Evolutionary conservation across 2,329 filamentous ascomycete species (phyloP).

Genomic region (Monosporascus cannonballus): DNA sequence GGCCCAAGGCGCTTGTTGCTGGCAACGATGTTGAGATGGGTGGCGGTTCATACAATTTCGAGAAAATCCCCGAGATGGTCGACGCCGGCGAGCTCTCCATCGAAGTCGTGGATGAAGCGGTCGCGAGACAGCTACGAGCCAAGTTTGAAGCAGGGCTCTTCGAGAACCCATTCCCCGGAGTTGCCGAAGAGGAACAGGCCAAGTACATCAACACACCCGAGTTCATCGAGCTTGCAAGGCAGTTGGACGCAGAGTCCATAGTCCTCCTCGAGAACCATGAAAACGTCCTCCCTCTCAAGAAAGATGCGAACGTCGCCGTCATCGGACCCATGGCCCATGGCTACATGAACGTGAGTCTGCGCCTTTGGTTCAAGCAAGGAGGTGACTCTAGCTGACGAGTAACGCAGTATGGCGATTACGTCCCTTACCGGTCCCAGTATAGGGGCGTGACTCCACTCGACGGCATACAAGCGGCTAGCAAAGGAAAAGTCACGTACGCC

Average conservation of each 20-base stretch:
- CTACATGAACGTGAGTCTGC: slow-evolving; percentile 55
- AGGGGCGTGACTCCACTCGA: slow-evolving; percentile 64
- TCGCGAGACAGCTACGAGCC: slow-evolving; percentile 56
- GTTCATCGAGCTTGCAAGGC: slow-evolving; percentile 50
- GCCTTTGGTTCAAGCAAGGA: slow-evolving; percentile 11
- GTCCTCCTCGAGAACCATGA: slow-evolving; percentile 55
- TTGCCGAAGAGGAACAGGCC: slow-evolving; percentile 46
- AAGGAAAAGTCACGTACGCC: slow-evolving; percentile 57
- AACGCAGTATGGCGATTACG: slow-evolving; percentile 63
- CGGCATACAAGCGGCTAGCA: slow-evolving; percentile 56
- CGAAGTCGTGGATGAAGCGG: slow-evolving; percentile 57
- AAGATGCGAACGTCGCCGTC: slow-evolving; percentile 62
- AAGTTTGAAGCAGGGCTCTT: slow-evolving; percentile 69
- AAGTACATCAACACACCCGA: slow-evolving; percentile 57
- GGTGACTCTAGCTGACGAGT: slow-evolving; percentile 15
- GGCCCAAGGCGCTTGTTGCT: slow-evolving; percentile 50
- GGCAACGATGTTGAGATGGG: slow-evolving; percentile 75
- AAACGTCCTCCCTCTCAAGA: slow-evolving; percentile 47
- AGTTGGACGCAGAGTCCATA: slow-evolving; percentile 59
- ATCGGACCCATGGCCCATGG: slow-evolving; percentile 71
- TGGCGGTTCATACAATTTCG: slow-evolving; percentile 65
- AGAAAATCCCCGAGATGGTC: slow-evolving; percentile 60
- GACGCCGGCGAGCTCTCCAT: slow-evolving; percentile 54
- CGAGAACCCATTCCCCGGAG: slow-evolving; percentile 60
- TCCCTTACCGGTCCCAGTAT: slow-evolving; percentile 58